These are phyloP conservation scores for Baudoinia panamericana DNA, from an alignment of 495 filamentous ascomycete species.

Conservation along the genomic window DNA sequence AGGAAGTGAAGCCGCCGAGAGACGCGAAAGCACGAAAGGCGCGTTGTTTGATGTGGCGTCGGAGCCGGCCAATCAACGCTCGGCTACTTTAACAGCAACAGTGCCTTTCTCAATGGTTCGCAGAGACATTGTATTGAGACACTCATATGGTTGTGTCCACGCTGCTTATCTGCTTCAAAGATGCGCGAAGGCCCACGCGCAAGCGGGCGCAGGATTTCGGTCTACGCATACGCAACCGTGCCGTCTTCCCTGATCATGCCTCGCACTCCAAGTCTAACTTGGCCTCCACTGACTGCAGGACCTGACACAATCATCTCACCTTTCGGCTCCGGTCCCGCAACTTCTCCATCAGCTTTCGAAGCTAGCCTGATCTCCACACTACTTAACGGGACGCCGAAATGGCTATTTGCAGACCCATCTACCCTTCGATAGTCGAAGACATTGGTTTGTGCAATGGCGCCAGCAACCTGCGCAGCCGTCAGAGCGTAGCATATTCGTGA, in stretches of 20 bases:
- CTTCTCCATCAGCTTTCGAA: constrained; percentile 38
- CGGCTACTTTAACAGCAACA: too few species aligned
- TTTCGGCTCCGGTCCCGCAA: constrained; percentile 38
- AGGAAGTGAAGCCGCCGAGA: too few species aligned
- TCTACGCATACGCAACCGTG: constrained; percentile 13
- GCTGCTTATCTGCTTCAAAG: neutral
- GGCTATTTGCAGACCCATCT: constrained; percentile 37
- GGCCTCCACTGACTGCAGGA: constrained; percentile 48
- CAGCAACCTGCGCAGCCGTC: constrained; percentile 67
- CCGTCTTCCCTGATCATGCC: constrained; percentile 25
- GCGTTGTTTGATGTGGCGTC: too few species aligned
- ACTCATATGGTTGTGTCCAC: too few species aligned
- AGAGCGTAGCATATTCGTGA: constrained; percentile 77
- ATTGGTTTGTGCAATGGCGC: constrained; percentile 70
- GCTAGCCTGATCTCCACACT: constrained; percentile 62
- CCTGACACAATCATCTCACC: constrained; percentile 50
- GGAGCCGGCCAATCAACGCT: too few species aligned
- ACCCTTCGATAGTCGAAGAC: constrained; percentile 73
- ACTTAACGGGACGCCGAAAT: constrained; percentile 75
- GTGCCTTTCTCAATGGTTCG: too few species aligned
- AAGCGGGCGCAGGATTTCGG: neutral
- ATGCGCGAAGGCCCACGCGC: neutral
- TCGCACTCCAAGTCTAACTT: constrained; percentile 43
- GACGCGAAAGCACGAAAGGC: too few species aligned
- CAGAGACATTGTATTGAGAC: too few species aligned